phyloP scores from a whole-genome alignment of 345 rosid species.

The Conringia planisiliqua region DNA sequence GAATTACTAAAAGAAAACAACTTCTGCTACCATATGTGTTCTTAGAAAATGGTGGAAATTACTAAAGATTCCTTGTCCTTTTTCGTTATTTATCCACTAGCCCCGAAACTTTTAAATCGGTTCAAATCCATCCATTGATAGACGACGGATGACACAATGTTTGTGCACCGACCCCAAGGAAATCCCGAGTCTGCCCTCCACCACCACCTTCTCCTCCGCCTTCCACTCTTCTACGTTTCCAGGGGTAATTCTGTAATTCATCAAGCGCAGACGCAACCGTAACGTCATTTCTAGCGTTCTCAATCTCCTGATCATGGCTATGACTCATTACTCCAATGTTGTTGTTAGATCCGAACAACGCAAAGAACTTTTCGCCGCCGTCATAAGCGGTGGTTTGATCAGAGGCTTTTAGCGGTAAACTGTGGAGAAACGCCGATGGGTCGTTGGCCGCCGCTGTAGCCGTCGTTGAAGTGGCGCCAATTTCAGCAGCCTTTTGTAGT shows the following conservation, averaged over 20 bases:
- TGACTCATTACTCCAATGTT: conserved; percentile 14
- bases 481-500: conserved; percentile 93
- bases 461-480: conserved; percentile 52
- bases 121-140: conserved; percentile 59
- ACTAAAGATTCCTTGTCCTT: conserved; percentile 26
- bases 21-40: conserved; percentile 6
- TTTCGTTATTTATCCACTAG: not conserved
- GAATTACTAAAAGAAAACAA: conserved; percentile 24
- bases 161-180: conserved; percentile 82
- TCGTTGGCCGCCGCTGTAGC: not conserved
- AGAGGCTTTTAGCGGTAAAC: conserved; percentile 46
- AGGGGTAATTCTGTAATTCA: conserved; percentile 53
- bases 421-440: conserved; percentile 48
- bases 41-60: conserved; percentile 25
- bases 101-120: not conserved
- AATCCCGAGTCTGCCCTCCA: conserved; percentile 90
- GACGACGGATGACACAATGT: conserved; percentile 49
- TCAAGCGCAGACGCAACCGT: conserved; percentile 37
- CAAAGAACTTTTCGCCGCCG: conserved; percentile 49
- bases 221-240: conserved; percentile 46
- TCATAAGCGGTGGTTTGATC: conserved; percentile 33
- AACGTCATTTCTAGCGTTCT: conserved; percentile 38
- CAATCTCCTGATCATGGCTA: conserved; percentile 27
- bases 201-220: conserved; percentile 33
- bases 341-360: conserved; percentile 34